These are phyloP conservation scores for Termitomyces heimii DNA, from an alignment of 768 basidiomycete species.

Conservation along the genomic window DNA sequence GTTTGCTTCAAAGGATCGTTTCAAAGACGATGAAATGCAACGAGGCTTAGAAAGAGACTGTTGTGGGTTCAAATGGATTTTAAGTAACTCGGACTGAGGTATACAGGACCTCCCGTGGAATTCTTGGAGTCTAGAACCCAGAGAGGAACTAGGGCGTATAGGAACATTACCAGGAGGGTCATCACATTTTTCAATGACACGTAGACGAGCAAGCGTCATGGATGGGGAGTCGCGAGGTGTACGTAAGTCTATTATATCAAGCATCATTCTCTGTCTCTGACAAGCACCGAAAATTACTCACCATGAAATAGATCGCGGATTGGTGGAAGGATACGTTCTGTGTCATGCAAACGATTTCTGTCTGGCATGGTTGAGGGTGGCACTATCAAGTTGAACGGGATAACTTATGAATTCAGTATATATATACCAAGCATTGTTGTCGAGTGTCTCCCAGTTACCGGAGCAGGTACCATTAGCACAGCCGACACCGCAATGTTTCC, in stretches of 20 bases:
- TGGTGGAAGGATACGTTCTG: conserved; percentile 56
- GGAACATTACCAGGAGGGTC: conserved; percentile 5
- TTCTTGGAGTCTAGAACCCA: not conserved
- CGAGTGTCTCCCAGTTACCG: conserved; percentile 2
- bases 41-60: not conserved
- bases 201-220: conserved; percentile 37
- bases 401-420: not conserved
- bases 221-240: conserved; percentile 26
- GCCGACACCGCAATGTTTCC: conserved; percentile 5
- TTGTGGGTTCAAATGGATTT: not conserved
- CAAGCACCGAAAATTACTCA: conserved; percentile 14
- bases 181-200: conserved; percentile 32
- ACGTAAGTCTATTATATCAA: conserved; percentile 8
- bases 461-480: conserved; percentile 9
- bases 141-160: conserved; percentile 6
- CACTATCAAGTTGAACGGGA: not conserved
- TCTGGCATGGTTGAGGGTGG: conserved; percentile 17
- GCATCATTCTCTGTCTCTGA: not conserved
- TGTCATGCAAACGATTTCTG: conserved; percentile 19
- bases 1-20: not conserved
- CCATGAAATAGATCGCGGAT: conserved; percentile 68
- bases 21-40: not conserved
- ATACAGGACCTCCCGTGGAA: not conserved
- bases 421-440: conserved; percentile 13
- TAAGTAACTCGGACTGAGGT: not conserved